phyloP scores from a whole-genome alignment of 306 rosid genomes.

The Hippophae rhamnoides region DNA sequence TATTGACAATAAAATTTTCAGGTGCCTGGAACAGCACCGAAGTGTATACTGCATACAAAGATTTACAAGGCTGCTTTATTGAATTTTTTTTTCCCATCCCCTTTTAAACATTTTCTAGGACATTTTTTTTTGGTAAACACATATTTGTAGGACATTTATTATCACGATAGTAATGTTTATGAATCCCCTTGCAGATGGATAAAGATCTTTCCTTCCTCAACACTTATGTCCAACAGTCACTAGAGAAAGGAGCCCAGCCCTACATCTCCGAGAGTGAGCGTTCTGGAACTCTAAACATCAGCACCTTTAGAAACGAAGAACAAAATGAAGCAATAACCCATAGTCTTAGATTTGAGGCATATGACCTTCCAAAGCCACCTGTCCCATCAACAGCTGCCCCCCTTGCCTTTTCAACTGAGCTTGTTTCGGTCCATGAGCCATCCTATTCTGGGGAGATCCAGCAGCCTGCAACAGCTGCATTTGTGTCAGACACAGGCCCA shows the following conservation, averaged over 20 bases:
- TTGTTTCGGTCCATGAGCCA: slow-evolving; percentile 58
- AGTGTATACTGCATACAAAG: not conserved
- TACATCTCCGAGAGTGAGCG: slow-evolving; percentile 65
- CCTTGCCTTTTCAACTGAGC: slow-evolving; percentile 43
- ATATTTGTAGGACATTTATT: not conserved
- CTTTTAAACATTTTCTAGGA: not conserved
- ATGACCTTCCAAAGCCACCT: slow-evolving; percentile 65
- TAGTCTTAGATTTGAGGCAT: slow-evolving; percentile 74
- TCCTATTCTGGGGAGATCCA: slow-evolving; percentile 47
- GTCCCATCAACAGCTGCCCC: slow-evolving; percentile 35
- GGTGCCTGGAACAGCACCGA: not conserved
- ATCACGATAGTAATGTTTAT: not conserved
- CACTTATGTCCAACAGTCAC: slow-evolving; percentile 45
- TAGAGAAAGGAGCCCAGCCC: slow-evolving; percentile 72
- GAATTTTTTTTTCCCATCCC: not conserved
- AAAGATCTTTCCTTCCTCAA: slow-evolving; percentile 60
- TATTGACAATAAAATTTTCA: not conserved
- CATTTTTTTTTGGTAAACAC: not conserved
- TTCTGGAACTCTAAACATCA: slow-evolving; percentile 32
- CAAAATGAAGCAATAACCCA: slow-evolving; percentile 54
- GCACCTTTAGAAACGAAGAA: slow-evolving; percentile 42
- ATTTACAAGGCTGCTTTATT: not conserved
- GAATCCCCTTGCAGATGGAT: slow-evolving; percentile 44
- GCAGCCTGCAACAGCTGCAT: slow-evolving; percentile 35
- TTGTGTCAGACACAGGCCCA: slow-evolving; percentile 46